Evolutionary conservation across 441 rosid species (phyloP), one percentile per base, ranked within the genome.

Genomic region (Pelargonium myrrhifolium): DNA sequence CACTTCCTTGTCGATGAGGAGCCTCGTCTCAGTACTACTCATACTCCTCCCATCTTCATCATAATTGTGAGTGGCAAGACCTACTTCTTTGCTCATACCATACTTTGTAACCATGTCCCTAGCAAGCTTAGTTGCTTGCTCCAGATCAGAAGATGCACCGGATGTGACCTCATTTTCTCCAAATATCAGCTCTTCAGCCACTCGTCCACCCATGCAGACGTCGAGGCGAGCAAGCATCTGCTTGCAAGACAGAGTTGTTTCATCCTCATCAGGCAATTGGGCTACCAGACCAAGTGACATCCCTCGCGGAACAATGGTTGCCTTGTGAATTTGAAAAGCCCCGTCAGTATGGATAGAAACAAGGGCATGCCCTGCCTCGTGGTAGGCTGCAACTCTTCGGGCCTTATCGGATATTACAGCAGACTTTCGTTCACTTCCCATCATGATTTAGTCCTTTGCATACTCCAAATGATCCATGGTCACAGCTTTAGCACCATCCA

Each of bases 171-270:
- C 97, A 42, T 83, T 88, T 24, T 94, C 97, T 62, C 97, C 96
- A 62, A 93, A 94, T 40, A 94, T 87, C 66, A 94, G 87, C 80
- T 91, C 99, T 62, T 94, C 99, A 0, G 97, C 99, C 20, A 88
- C 99, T 15, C 97, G 79, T 0, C 99, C 96, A 9, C 96, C 99
- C 96, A 93, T 87, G 80, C 85, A 80, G 60, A 93, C 93, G 76
- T 93, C 93, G 39, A 93, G 96, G 65, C 90, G 79, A 39, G 99
- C 99, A 75, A 93, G 96, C 99, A 93, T 91, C 83, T 91, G 97
- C 73, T 87, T 93, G 55, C 87, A 76, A 1, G 96, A 85, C 21
- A 78, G 69, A 66, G 87, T 87, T 0, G 85, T 86, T 78, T 89
- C 75, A 62, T 93, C 97, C 85, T 84, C 81, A 22, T 88, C 96